Evolutionary conservation across 108 stramenopile genomes (phyloP), one percentile per base, ranked within the genome.

Genomic region (Nitzschia sp.): DNA sequence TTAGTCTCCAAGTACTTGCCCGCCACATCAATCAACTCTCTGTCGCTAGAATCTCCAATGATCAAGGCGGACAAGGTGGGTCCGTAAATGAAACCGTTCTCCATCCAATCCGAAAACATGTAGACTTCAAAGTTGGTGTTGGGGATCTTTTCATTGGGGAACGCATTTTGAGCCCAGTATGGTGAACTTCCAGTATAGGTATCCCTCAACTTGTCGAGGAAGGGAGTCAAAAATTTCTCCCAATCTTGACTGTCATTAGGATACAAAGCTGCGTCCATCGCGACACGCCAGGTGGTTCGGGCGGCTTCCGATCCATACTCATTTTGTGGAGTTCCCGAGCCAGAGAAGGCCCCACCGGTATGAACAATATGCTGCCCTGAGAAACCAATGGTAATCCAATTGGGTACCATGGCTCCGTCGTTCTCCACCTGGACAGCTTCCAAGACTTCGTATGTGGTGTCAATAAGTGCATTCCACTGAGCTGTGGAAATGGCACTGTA

Each of bases 221-320:
- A 65, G 37, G 56, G 22, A 20, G 10, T 55, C 14, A 74, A 48
- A 20, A 44, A 74, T 1, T 19, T 2, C 17, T 65, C 50, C 61
- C 65, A 56, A 25, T 51, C 67, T 10, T 19, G 19, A 8, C 54
- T 57, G 6, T 50, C 5, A 10, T 58, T 53, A 0, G 73, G 73
- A 42, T 74, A 74, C 17, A 68, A 55, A 17, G 60, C 68, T 6
- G 73, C 73, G 51, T 74, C 73, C 43, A 74, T 20, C 24, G 73
- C 68, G 3, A 74, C 60, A 10, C 73, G 65, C 41, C 54, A 74
- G 19, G 61, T 74, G 26, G 67, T 67, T 1, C 73, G 56, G 19
- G 60, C 51, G 0, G 73, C 73, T 48, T 74, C 73, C 3, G 67
- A 29, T 17, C 73, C 73, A 41, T 62, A 74, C 37, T 68, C 67